Percentiles rank a stretch among this genome's conserved stretches.
These are phyloP conservation scores for Suillus clintonianus DNA, from an alignment of 768 basidiomycete species.

Conservation along the genomic window DNA sequence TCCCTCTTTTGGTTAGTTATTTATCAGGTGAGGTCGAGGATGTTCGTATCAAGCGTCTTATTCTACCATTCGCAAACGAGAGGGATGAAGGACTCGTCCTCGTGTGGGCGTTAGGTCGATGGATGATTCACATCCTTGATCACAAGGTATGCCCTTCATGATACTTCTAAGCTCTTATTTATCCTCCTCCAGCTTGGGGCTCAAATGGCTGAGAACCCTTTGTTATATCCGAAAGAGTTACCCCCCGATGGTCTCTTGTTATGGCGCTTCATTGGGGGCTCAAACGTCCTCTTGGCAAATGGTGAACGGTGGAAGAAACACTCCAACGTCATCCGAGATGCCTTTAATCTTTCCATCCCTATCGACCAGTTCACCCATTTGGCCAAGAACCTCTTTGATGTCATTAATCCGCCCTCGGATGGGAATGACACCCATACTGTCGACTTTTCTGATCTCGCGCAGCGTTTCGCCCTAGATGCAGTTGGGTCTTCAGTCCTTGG, in stretches of 20 bases:
- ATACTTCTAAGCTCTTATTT: neutral
- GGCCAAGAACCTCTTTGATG: slow-evolving; percentile 32
- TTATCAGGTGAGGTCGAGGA: slow-evolving; percentile 37
- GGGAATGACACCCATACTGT: slow-evolving; percentile 25
- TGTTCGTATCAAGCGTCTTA: slow-evolving; percentile 32
- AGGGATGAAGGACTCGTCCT: slow-evolving; percentile 35
- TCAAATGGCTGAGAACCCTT: slow-evolving; percentile 22
- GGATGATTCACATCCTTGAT: slow-evolving; percentile 44
- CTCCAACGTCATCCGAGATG: slow-evolving; percentile 35
- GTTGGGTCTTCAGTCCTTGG: slow-evolving; percentile 39
- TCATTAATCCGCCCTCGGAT: slow-evolving; percentile 22
- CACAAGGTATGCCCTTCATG: slow-evolving; percentile 21
- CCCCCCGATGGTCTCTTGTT: slow-evolving; percentile 35
- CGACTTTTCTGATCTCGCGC: slow-evolving; percentile 25
- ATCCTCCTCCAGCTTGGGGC: neutral
- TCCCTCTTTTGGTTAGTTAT: slow-evolving; percentile 36
- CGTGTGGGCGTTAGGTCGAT: slow-evolving; percentile 41
- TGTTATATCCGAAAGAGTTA: slow-evolving; percentile 19
- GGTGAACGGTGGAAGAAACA: slow-evolving; percentile 41
- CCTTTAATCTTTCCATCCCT: slow-evolving; percentile 36
- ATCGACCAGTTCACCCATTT: slow-evolving; percentile 34
- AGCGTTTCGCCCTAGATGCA: slow-evolving; percentile 39
- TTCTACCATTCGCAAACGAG: slow-evolving; percentile 37
- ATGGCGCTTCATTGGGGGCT: slow-evolving; percentile 35
- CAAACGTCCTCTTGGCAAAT: slow-evolving; percentile 41